Base-by-base conservation (phyloP, 2,329 filamentous ascomycete species). In the Xylaria polymorpha region DNA sequence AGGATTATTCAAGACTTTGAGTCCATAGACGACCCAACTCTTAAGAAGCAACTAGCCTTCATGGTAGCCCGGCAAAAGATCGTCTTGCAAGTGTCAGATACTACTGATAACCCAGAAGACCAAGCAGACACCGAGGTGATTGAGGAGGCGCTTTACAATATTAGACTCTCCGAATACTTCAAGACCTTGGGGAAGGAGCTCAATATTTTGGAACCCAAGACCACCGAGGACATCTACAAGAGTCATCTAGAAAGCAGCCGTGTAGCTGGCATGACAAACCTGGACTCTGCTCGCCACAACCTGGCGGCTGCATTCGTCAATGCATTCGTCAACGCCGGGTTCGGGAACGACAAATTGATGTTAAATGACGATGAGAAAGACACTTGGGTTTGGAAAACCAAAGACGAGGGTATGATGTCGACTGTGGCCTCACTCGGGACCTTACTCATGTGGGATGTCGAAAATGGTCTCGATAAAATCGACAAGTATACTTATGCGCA, bases 321-420 rank as follows among this genome's bases (percentile, higher is more conserved):
- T 78, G 93, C 92, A 0, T 98, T 99, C 77, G 94, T 96, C 71
- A 99, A 99, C 75, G 94, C 96, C 62, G 96, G 96, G 39, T 99
- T 94, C 75, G 93, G 94, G 51, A 92, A 94, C 67, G 96, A 99
- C 81, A 98, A 98, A 86, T 92, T 99, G 89, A 98, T 99, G 95
- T 85, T 98, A 67, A 91, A 94, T 50, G 92, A 96, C 22, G 91
- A 93, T 68, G 91, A 94, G 72, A 97, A 97, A 84, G 91, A 92
- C 75, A 93, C 92, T 72, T 99, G 96, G 95, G 93, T 99, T 4
- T 99, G 94, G 94, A 99, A 98, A 85, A 98, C 97, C 22, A 99
- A 99, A 83, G 94, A 97, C 50, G 94, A 98, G 77, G 96, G 96
- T 72, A 97, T 97, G 94, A 87, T 97, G 82, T 98, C 96, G 1